A percentile compares a stretch with the other conserved stretches of the same genome.
Conservation (phyloP, 495 filamentous ascomycete species). For the Tuber umbilicatum region DNA sequence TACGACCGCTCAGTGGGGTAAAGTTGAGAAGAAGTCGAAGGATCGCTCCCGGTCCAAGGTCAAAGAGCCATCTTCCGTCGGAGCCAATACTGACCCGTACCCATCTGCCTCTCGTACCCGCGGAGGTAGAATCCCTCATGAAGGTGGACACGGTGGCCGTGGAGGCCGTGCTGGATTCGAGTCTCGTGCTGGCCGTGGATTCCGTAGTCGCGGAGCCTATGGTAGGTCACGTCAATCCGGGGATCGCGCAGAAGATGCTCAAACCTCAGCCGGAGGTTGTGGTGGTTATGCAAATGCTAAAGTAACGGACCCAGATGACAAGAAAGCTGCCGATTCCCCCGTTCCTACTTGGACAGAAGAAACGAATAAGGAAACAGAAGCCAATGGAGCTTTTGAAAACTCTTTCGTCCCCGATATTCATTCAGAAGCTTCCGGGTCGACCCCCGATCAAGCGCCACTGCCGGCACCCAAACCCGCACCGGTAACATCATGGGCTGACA, state of each 20-base stretch:
- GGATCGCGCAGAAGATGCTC: conserved; percentile 31
- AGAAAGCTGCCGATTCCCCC: conserved; percentile 9
- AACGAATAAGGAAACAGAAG: conserved; percentile 32
- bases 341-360: conserved; percentile 17
- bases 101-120: conserved; percentile 46
- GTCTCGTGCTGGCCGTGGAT: conserved; percentile 64
- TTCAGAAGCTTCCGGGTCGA: conserved; percentile 38
- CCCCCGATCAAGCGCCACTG: conserved; percentile 39
- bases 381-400: conserved; percentile 19
- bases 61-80: conserved; percentile 59
- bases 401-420: conserved; percentile 8
- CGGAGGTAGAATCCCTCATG: conserved; percentile 40
- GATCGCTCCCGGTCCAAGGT: conserved; percentile 74
- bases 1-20: conserved; percentile 84
- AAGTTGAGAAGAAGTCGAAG: conserved; percentile 88
- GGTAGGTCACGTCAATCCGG: conserved; percentile 45
- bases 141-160: conserved; percentile 59
- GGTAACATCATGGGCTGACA: conserved; percentile 42
- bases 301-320: conserved; percentile 39
- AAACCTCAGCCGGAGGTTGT: conserved; percentile 41
- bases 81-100: conserved; percentile 46
- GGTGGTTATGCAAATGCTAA: conserved; percentile 35
- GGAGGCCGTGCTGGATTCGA: conserved; percentile 52
- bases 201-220: conserved; percentile 56
- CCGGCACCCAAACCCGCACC: conserved; percentile 35